Evolutionary conservation across 345 rosid species (phyloP).

Genomic region (Atalantia buxifolia): DNA sequence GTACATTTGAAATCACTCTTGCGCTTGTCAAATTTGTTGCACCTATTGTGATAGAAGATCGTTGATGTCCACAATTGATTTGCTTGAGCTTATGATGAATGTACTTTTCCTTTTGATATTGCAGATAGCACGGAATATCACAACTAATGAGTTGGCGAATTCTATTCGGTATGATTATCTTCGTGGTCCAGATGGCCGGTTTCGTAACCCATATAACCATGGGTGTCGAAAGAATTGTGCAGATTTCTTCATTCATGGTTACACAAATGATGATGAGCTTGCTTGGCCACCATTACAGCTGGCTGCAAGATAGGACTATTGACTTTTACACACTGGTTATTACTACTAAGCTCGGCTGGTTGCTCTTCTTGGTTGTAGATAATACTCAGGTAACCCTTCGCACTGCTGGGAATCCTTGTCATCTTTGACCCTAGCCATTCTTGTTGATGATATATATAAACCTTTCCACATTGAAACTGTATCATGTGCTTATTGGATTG

Average conservation of each 20-base stretch:
- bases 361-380: neutral
- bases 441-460: neutral
- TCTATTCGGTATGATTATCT: constrained; percentile 67
- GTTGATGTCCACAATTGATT: neutral
- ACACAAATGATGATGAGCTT: constrained; percentile 70
- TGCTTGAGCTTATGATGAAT: neutral
- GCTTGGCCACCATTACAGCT: constrained; percentile 66
- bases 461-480: neutral
- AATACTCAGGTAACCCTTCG: neutral
- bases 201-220: constrained; percentile 87
- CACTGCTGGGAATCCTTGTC: neutral
- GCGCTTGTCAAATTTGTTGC: neutral
- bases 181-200: constrained; percentile 73
- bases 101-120: neutral
- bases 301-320: constrained; percentile 33
- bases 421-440: neutral
- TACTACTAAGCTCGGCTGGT: neutral
- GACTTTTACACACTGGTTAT: neutral
- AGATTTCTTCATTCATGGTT: constrained; percentile 69
- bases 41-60: neutral
- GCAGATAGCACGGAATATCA: constrained; percentile 89
- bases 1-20: too few relatives aligned
- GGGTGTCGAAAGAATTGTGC: constrained; percentile 85
- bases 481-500: neutral
- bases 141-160: constrained; percentile 86